A percentile compares a stretch with the other conserved stretches of the same genome.
These are phyloP conservation scores for Ettlia oleoabundans DNA, from an alignment of 139 green algal species.

Conservation along the genomic window DNA sequence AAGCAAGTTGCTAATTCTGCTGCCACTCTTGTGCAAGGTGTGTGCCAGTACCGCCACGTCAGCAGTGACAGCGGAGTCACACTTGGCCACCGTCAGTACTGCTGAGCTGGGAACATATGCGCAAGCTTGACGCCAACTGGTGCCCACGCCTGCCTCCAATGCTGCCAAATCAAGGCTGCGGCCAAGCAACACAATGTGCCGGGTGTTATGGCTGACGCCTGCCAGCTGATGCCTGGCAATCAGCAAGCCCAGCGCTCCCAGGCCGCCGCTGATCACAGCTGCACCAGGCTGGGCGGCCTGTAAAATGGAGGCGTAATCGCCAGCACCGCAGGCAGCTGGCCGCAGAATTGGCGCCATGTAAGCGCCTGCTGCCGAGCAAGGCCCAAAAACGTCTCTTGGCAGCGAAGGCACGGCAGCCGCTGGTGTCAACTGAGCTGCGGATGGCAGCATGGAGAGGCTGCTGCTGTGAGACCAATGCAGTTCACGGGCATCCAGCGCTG, in stretches of 20 bases:
- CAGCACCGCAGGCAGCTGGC: background rate
- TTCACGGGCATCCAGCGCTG: background rate
- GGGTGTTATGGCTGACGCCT: background rate
- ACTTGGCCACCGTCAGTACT: slow-evolving; percentile 31
- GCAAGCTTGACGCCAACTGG: background rate
- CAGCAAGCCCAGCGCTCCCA: slow-evolving; percentile 54
- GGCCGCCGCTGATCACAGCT: slow-evolving; percentile 55
- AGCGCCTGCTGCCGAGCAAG: background rate
- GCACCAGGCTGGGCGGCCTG: background rate
- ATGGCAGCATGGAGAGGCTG: background rate
- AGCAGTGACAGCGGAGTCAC: slow-evolving; percentile 27
- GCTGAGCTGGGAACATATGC: no score
- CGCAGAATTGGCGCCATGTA: slow-evolving; percentile 10
- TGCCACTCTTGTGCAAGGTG: background rate
- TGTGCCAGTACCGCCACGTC: slow-evolving; percentile 20
- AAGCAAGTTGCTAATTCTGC: slow-evolving; percentile 40
- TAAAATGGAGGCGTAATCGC: background rate
- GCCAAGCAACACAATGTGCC: slow-evolving; percentile 21
- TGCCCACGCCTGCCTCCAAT: background rate
- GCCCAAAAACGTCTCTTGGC: background rate
- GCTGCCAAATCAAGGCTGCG: background rate
- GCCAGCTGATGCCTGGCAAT: slow-evolving; percentile 67
- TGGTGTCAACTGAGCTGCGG: background rate
- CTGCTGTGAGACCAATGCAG: slow-evolving; percentile 8
- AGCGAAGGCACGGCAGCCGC: background rate